Base-by-base conservation (phyloP, 2,329 filamentous ascomycete species). In the Mariannaea elegans region DNA sequence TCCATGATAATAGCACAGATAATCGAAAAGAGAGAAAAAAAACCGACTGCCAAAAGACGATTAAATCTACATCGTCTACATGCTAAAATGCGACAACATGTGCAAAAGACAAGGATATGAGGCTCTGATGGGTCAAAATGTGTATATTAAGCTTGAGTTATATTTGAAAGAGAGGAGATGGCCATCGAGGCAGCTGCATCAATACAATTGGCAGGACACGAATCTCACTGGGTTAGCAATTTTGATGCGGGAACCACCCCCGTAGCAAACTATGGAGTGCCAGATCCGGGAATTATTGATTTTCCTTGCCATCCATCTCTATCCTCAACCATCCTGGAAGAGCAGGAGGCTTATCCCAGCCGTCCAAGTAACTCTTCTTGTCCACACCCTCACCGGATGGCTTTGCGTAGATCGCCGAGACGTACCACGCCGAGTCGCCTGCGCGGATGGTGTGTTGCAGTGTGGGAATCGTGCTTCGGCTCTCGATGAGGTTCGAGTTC, bases 401-500 rank as follows among this genome's bases (percentile, higher is more conserved):
- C 74, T 90, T 82, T 16, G 89, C 90, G 77, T 90, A 93, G 27
- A 94, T 85, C 4, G 84, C 90, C 10, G 87, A 88, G 3, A 90
- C 82, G 71, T 91, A 90, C 88, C 88, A 92, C 34, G 79, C 81
- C 24, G 80, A 82, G 66, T 85, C 79, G 0, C 85, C 88, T 42
- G 81, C 79, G 52, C 78, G 77, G 32, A 93, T 73, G 23, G 85
- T 87, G 63, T 84, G 81, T 71, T 88, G 85, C 69, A 94, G 75
- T 27, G 88, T 88, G 21, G 91, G 91, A 66, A 94, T 84, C 39
- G 90, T 82, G 4, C 89, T 92, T 59, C 91, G 80, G 59, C 87
- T 87, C 76, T 92, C 88, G 2, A 93, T 81, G 31, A 94, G 77
- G 75, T 94, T 94, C 46, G 88, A 90, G 77, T 94, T 93, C 7